Evolutionary conservation across 176 grass and related monocot genomes (phyloP).

Genomic region (Aegilops speltoides): DNA sequence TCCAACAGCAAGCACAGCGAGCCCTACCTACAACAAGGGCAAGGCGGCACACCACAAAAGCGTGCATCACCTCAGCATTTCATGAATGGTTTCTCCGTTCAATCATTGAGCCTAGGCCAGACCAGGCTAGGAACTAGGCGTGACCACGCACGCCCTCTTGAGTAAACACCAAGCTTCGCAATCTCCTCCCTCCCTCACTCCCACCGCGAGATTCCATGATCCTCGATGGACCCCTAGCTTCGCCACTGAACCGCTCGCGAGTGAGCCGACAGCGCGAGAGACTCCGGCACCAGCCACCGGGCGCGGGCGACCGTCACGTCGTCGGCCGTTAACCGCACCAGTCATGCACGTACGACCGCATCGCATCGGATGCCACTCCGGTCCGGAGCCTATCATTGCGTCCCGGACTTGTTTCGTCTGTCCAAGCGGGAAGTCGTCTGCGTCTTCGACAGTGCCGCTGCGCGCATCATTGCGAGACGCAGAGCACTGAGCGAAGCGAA

Average conservation of each 20-base stretch:
- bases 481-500: not conserved
- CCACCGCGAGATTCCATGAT: conserved; percentile 7
- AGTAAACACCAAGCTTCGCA: conserved; percentile 25
- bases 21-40: not conserved
- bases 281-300: not conserved
- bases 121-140: not conserved
- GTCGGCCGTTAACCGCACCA: conserved; percentile 24
- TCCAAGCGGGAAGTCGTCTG: not conserved
- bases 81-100: not conserved
- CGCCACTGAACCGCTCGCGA: not conserved
- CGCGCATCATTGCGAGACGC: conserved; percentile 1
- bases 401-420: not conserved
- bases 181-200: not conserved
- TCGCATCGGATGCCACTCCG: conserved; percentile 9
- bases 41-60: not conserved
- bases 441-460: not conserved
- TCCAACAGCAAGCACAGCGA: not conserved
- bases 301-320: conserved; percentile 21
- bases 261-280: not conserved
- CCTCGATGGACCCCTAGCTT: not conserved
- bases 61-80: not conserved
- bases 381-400: not conserved
- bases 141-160: conserved; percentile 2
- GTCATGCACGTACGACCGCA: not conserved
- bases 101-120: not conserved